Percentiles rank a stretch among this genome's conserved stretches.
Evolutionary conservation across 345 rosid species (phyloP).

Genomic region (Carallia brachiata): DNA sequence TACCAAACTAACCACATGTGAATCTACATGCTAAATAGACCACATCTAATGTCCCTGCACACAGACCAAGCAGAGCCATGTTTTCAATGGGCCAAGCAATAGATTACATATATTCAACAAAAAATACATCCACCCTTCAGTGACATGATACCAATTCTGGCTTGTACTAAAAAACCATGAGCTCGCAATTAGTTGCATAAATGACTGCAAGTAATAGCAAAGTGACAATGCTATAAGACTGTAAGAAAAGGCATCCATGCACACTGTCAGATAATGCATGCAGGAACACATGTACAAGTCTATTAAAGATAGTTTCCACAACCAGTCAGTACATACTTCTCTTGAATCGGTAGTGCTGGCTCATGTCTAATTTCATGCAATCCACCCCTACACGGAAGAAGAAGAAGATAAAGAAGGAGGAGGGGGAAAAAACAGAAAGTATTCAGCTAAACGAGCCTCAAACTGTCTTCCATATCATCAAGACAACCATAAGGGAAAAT

Average conservation of each 20-base stretch:
- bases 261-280: background rate
- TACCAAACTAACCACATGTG: too few relatives aligned
- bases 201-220: background rate
- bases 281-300: background rate
- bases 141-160: background rate
- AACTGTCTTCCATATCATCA: background rate
- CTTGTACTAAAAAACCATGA: background rate
- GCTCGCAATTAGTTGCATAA: background rate
- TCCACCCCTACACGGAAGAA: slow-evolving; percentile 41
- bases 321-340: slow-evolving; percentile 56
- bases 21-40: background rate
- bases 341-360: slow-evolving; percentile 58
- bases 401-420: slow-evolving; percentile 4
- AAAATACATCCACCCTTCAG: background rate
- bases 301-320: background rate
- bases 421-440: background rate
- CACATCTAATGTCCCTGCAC: background rate
- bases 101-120: background rate
- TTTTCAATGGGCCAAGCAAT: background rate
- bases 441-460: background rate
- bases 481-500: background rate
- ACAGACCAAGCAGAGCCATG: too few relatives aligned
- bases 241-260: background rate
- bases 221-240: background rate
- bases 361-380: slow-evolving; percentile 46